Evolutionary conservation across 441 rosid genomes (phyloP), one percentile per base, ranked within the genome.

Genomic region (Corymbia calophylla): DNA sequence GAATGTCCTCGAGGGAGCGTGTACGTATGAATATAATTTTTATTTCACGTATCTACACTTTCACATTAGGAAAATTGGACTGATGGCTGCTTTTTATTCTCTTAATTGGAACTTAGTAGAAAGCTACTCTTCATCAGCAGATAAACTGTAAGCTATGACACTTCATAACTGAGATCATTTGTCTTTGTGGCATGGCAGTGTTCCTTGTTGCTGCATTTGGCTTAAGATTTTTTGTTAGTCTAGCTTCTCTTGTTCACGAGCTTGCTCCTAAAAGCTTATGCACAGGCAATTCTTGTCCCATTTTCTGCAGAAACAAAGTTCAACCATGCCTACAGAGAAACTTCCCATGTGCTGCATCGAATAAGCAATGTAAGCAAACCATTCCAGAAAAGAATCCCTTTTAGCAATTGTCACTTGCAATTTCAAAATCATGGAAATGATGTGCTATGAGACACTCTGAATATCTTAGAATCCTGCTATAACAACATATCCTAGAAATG

Each of bases 41-140:
- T 32, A 27, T 86, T 51, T 86, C 49, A 31, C 31, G 31, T 44
- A 54, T 32, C 64, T 29, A 32, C 68, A 16, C 11, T 29, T 23
- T 25, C 27, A 32, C 31, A 29, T 55, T 10, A 15, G 39, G 49
- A 39, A 53, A 86, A 25, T 86, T 86, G 51, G 9, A 77, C 44
- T 86, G 8, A 88, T 89, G 89, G 77, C 9, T 27, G 18, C 35
- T 88, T 90, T 68, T 88, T 86, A 55, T 89, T 35, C 49, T 88
- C 89, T 86, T 91, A 35, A 21, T 93, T 97, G 99, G 93, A 98
- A 98, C 91, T 87, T 95, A 91, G 98, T 95, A 87, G 99, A 97
- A 94, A 94, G 99, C 93, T 97, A 93, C 92, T 92, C 93, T 39
- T 86, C 93, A 6, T 87, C 94, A 51, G 21, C 82, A 27, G 88